Evolutionary conservation across 176 grass and related monocot species (phyloP).

Genomic region (Cenchrus americanus): DNA sequence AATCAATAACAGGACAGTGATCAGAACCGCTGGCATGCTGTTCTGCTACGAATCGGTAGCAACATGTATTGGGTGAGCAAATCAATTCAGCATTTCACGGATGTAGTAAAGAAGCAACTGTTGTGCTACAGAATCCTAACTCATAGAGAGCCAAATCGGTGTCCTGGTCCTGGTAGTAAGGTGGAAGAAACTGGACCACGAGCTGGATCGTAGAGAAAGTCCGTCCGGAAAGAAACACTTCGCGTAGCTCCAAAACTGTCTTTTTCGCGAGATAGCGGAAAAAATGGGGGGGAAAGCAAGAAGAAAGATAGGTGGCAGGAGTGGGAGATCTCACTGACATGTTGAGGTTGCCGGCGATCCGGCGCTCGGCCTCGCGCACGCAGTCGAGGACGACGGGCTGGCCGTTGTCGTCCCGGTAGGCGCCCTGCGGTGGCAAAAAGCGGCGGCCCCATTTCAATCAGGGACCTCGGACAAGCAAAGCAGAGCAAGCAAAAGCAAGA

Average conservation of each 20-base stretch:
- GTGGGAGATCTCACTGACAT: constrained; percentile 74
- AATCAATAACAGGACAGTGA: neutral
- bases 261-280: neutral
- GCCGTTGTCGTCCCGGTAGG: constrained; percentile 91
- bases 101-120: neutral
- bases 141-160: neutral
- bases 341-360: constrained; percentile 81
- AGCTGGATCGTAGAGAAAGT: neutral
- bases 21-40: neutral
- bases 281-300: neutral
- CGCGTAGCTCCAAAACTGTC: neutral
- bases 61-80: neutral
- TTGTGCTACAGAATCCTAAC: neutral
- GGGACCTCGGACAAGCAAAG: neutral
- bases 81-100: neutral
- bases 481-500: constrained; percentile 11
- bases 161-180: neutral
- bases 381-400: constrained; percentile 87
- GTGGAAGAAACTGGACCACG: neutral
- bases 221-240: no score
- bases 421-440: constrained; percentile 54
- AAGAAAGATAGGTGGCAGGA: neutral
- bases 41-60: neutral
- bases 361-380: constrained; percentile 85
- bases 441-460: neutral